A percentile compares a stretch with the other conserved stretches of the same genome.
Evolutionary conservation across 2,329 filamentous ascomycete species (phyloP).

Genomic region (Chlorencoelia australis): DNA sequence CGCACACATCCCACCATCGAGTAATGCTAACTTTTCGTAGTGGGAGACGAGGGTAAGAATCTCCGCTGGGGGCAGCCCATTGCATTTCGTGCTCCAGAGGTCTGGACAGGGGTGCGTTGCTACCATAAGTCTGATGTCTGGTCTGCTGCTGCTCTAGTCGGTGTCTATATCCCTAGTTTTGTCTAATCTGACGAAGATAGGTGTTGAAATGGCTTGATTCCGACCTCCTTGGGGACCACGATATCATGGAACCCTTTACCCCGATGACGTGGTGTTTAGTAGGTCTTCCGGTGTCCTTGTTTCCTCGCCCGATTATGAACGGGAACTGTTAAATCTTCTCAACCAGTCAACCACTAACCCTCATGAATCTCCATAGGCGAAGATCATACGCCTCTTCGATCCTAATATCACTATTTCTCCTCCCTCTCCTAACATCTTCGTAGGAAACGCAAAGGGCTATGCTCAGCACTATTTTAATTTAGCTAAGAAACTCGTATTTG

Average conservation of each 20-base stretch:
- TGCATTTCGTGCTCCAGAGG: slow-evolving; percentile 8
- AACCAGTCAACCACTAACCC: no score
- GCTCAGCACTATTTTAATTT: slow-evolving; percentile 10
- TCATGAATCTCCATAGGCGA: no score
- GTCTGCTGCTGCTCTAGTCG: slow-evolving; percentile 12
- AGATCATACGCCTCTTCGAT: slow-evolving; percentile 9
- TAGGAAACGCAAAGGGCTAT: slow-evolving; percentile 7
- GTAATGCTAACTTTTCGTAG: not conserved
- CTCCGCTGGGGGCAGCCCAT: slow-evolving; percentile 6
- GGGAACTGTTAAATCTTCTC: no score
- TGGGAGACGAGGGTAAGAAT: slow-evolving; percentile 6
- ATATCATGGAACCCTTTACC: slow-evolving; percentile 10
- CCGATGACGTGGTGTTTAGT: slow-evolving; percentile 10
- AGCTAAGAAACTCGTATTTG: slow-evolving; percentile 11
- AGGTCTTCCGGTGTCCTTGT: no score
- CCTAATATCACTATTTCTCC: slow-evolving; percentile 10
- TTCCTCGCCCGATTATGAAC: no score
- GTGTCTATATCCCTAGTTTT: slow-evolving; percentile 8
- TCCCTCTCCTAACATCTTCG: no score
- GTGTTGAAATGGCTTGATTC: slow-evolving; percentile 10
- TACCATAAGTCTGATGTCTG: slow-evolving; percentile 12
- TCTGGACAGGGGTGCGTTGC: slow-evolving; percentile 11
- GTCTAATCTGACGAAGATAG: slow-evolving; percentile 9
- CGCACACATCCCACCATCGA: not conserved
- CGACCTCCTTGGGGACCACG: slow-evolving; percentile 9